phyloP scores from a whole-genome alignment of 352 stramenopile species.

The Pythium chondricola region DNA sequence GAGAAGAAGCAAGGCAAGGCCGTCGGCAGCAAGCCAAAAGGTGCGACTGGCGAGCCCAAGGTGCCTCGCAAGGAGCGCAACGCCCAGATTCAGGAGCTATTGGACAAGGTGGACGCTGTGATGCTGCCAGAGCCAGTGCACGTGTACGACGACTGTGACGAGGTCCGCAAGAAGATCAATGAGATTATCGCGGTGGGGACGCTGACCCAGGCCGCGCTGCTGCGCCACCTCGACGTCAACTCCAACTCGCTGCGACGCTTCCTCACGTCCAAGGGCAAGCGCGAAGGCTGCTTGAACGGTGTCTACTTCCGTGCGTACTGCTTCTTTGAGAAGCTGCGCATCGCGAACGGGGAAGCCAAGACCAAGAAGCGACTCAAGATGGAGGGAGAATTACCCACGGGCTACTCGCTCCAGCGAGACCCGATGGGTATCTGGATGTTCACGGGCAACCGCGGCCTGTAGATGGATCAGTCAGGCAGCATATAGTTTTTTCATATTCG shows the following conservation, averaged over 20 bases:
- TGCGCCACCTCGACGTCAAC: constrained; percentile 33
- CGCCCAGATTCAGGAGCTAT: constrained; percentile 22
- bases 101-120: constrained; percentile 33
- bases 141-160: constrained; percentile 53
- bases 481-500: background rate
- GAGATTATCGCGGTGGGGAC: constrained; percentile 29
- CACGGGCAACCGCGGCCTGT: too few species aligned
- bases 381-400: constrained; percentile 19
- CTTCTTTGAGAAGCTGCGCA: constrained; percentile 54
- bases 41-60: constrained; percentile 19
- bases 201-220: constrained; percentile 33
- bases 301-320: constrained; percentile 41
- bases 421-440: constrained; percentile 16
- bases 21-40: constrained; percentile 15
- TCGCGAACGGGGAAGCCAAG: constrained; percentile 34
- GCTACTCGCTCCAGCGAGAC: constrained; percentile 27
- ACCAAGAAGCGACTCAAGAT: constrained; percentile 36
- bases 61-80: constrained; percentile 17
- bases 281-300: constrained; percentile 39
- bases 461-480: too few species aligned
- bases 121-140: constrained; percentile 29
- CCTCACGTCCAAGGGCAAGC: constrained; percentile 37
- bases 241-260: constrained; percentile 44
- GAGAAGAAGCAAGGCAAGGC: constrained; percentile 16
- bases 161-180: constrained; percentile 43